Evolutionary conservation across 2,329 filamentous ascomycete species (phyloP).

Genomic region (Simplicillium aogashimaense): DNA sequence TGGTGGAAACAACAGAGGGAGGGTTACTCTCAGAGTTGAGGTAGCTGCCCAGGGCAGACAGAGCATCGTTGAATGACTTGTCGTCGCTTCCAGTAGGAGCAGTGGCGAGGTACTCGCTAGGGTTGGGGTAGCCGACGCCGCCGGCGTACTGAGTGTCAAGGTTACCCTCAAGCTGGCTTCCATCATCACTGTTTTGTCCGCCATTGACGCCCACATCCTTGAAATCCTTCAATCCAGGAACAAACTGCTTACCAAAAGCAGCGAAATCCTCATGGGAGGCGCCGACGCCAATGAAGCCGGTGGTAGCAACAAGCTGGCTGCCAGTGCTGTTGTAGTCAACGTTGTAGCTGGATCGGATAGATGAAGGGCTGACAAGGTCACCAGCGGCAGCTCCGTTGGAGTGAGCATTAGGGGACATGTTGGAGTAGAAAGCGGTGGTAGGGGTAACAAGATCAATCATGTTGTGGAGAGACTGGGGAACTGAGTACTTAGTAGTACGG

Average conservation of each 20-base stretch:
- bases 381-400: neutral
- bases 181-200: conserved; percentile 2
- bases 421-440: neutral
- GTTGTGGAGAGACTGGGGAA: neutral
- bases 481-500: neutral
- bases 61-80: conserved; percentile 3
- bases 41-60: conserved; percentile 3
- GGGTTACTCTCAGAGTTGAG: conserved; percentile 4
- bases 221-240: conserved; percentile 2
- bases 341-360: neutral
- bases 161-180: conserved; percentile 8
- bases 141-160: conserved; percentile 8
- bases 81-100: conserved; percentile 2
- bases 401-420: neutral
- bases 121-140: conserved; percentile 6
- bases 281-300: neutral
- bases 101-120: conserved; percentile 4
- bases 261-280: neutral
- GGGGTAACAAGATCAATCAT: neutral
- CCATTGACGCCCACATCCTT: conserved; percentile 6
- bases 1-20: conserved; percentile 33
- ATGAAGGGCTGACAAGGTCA: neutral
- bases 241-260: neutral
- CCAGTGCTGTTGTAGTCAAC: neutral
- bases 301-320: neutral